These are phyloP conservation scores for Nepenthes gracilis DNA, from an alignment of 148 eudicot genomes.

Conservation along the genomic window DNA sequence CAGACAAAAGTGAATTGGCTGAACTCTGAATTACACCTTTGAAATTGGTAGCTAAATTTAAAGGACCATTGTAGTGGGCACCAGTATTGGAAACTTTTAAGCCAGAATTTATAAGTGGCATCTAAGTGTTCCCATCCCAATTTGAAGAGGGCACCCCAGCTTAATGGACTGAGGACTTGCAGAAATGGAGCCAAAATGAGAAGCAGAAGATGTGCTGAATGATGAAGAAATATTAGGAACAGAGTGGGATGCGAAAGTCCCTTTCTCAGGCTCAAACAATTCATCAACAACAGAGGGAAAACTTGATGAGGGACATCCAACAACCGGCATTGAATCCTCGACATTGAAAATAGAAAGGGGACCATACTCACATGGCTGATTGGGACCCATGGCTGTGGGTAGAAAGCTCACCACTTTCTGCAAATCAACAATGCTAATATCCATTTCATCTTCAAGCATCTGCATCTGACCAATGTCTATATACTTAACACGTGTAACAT, in stretches of 20 bases:
- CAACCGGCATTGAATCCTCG: too few relatives aligned
- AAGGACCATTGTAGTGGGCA: slow-evolving; percentile 33
- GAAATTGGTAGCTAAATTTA: slow-evolving; percentile 28
- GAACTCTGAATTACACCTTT: slow-evolving; percentile 49
- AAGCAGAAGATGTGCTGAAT: slow-evolving; percentile 27
- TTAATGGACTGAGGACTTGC: slow-evolving; percentile 14
- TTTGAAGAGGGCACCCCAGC: slow-evolving; percentile 41
- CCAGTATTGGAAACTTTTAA: slow-evolving; percentile 16
- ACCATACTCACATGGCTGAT: slow-evolving; percentile 35
- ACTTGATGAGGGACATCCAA: slow-evolving; percentile 33
- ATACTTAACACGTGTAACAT: slow-evolving; percentile 45
- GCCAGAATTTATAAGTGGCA: slow-evolving; percentile 23
- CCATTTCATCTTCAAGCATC: slow-evolving; percentile 74
- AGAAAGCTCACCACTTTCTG: slow-evolving; percentile 30
- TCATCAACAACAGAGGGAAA: slow-evolving; percentile 87
- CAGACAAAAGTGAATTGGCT: slow-evolving; percentile 34
- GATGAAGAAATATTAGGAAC: slow-evolving; percentile 30
- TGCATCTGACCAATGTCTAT: slow-evolving; percentile 68
- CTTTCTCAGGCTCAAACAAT: slow-evolving; percentile 76
- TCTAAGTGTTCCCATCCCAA: slow-evolving; percentile 33
- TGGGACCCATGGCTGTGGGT: slow-evolving; percentile 22
- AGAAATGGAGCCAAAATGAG: slow-evolving; percentile 22
- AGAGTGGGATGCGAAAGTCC: slow-evolving; percentile 29
- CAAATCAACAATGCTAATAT: slow-evolving; percentile 63
- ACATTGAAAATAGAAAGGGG: slow-evolving; percentile 31